These are phyloP conservation scores for Daldinia sp. DNA, from an alignment of 2,329 filamentous ascomycete species.

Conservation along the genomic window DNA sequence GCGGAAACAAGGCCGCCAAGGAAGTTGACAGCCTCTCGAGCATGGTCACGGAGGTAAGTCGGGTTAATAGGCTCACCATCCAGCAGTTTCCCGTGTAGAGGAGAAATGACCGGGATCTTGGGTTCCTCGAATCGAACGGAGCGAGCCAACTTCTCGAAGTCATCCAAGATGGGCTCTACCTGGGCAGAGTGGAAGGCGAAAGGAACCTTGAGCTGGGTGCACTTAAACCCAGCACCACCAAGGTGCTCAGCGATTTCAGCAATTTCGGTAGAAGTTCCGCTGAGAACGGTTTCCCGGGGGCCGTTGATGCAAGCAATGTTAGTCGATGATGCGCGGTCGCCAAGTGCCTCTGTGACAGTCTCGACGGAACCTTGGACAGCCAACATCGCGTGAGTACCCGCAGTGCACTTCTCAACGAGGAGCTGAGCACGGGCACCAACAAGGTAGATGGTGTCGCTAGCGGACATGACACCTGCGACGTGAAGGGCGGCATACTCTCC, in stretches of 20 bases:
- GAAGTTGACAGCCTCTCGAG: slow-evolving; percentile 78
- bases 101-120: slow-evolving; percentile 73
- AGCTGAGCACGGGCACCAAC: slow-evolving; percentile 76
- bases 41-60: slow-evolving; percentile 73
- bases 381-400: slow-evolving; percentile 73
- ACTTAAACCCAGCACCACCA: slow-evolving; percentile 66
- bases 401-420: slow-evolving; percentile 72
- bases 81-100: slow-evolving; percentile 72
- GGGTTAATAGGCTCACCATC: slow-evolving; percentile 69
- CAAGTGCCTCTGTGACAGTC: slow-evolving; percentile 65
- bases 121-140: slow-evolving; percentile 68
- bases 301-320: slow-evolving; percentile 81
- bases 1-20: slow-evolving; percentile 70
- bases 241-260: slow-evolving; percentile 57
- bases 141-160: slow-evolving; percentile 67
- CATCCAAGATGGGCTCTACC: slow-evolving; percentile 71
- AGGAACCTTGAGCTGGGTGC: slow-evolving; percentile 72
- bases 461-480: slow-evolving; percentile 76
- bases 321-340: slow-evolving; percentile 55
- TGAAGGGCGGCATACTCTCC: slow-evolving; percentile 81
- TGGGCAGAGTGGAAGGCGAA: slow-evolving; percentile 77
- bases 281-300: slow-evolving; percentile 80
- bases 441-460: slow-evolving; percentile 77
- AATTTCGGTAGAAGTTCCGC: slow-evolving; percentile 60
- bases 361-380: slow-evolving; percentile 63